Evolutionary conservation across 78 protist species (phyloP), one percentile per base, ranked within the genome.

Genomic region (Dictyostelium intermedium): DNA sequence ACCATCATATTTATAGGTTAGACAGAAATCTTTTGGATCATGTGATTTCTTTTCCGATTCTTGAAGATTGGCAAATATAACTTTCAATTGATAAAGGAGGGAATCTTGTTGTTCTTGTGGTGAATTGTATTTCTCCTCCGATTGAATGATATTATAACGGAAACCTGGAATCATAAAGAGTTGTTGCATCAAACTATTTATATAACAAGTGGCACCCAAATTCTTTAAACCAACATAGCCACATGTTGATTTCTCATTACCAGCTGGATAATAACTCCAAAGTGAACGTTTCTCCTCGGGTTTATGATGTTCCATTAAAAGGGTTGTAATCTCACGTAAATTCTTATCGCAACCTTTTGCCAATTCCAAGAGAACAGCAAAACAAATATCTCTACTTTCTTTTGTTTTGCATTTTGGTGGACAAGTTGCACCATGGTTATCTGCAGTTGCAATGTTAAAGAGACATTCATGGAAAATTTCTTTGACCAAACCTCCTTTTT

Each of bases 171-270:
- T 72, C 91, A 89, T 73, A 80, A 72, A 97, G 47, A 97, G 73
- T 91, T 96, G 98, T 96, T 97, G 98, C 93, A 97, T 30, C 35
- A 97, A 91, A 37, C 96, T 72, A 85, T 97, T 97, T 86, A 98
- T 93, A 84, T 98, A 98, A 95, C 99, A 98, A 13, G 98, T 98
- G 20, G 99, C 98, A 37, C 99, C 99, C 1, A 97, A 91, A 73
- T 98, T 98, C 53, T 77, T 34, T 41, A 98, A 91, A 43, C 99
- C 99, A 5, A 94, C 97, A 77, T 87, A 97, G 14, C 98, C 98
- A 76, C 85, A 53, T 7, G 69, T 80, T 43, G 97, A 45, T n/a
- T 94, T 97, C 81, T 96, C 95, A 63, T 43, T 63, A 32, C 92
- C 97, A 1, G 78, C 47, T 41, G 97, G 97, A n/a, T 8, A 37